Evolutionary conservation across 176 grass and related monocot genomes (phyloP).

Genomic region (Typha latifolia): DNA sequence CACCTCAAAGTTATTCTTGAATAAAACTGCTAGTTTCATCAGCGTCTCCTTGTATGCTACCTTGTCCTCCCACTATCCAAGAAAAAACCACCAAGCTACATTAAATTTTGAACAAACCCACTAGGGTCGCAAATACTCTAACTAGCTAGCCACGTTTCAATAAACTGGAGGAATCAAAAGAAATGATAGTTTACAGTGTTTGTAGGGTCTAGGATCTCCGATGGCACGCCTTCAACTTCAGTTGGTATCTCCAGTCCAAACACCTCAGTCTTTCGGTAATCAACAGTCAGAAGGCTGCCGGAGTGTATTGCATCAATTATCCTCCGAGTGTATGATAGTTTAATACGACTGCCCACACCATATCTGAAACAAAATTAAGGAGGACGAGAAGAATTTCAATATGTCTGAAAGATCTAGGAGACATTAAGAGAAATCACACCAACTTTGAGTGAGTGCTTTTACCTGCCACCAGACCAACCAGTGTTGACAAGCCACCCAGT

Average conservation of each 20-base stretch:
- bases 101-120: neutral
- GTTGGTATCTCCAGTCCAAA: constrained; percentile 96
- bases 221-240: constrained; percentile 58
- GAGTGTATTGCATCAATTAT: constrained; percentile 99
- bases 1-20: constrained; percentile 98
- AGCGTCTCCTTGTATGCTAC: constrained; percentile 71
- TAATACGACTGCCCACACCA: constrained; percentile 94
- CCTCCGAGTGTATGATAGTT: constrained; percentile 72
- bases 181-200: constrained; percentile 58
- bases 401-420: neutral
- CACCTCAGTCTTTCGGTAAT: constrained; percentile 76
- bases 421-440: no score
- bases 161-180: no score
- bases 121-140: no score
- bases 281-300: constrained; percentile 63
- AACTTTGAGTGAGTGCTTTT: neutral
- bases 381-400: no score
- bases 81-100: neutral
- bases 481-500: constrained; percentile 99
- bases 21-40: constrained; percentile 74
- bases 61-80: constrained; percentile 71
- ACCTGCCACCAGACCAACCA: constrained; percentile 98
- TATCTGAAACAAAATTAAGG: constrained; percentile 43
- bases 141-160: no score
- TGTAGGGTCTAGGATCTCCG: constrained; percentile 82